phyloP scores from a whole-genome alignment of 1,139 yeast species.

The Yamadazyma blattariae region DNA sequence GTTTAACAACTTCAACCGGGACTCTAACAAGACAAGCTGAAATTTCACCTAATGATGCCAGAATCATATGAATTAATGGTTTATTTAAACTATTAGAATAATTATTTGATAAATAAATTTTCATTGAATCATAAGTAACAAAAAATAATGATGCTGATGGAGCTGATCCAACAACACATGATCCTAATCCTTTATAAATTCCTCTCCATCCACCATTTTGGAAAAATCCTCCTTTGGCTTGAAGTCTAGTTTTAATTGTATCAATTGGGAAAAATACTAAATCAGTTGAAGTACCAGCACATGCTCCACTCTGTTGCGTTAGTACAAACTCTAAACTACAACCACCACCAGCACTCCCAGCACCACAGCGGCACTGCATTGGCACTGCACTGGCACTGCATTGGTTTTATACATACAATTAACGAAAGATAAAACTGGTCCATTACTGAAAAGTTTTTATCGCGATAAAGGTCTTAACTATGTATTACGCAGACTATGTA shows the following conservation, averaged over 20 bases:
- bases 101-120: constrained; percentile 25
- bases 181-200: constrained; percentile 86
- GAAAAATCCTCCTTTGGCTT: constrained; percentile 93
- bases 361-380: no score
- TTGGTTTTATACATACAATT: constrained; percentile 15
- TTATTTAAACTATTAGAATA: background rate
- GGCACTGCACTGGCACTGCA: no score
- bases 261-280: constrained; percentile 94
- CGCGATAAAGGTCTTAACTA: background rate
- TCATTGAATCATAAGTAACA: constrained; percentile 80
- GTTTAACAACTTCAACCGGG: constrained; percentile 95
- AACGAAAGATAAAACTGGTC: constrained; percentile 11
- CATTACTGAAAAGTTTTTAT: background rate
- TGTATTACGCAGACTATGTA: no score
- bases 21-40: constrained; percentile 93
- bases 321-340: no score
- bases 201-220: constrained; percentile 91
- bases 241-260: constrained; percentile 88
- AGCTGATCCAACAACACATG: constrained; percentile 92
- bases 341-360: no score
- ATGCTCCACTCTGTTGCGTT: constrained; percentile 83
- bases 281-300: constrained; percentile 96
- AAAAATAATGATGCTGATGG: constrained; percentile 91
- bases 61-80: constrained; percentile 65
- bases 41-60: constrained; percentile 87